These are phyloP conservation scores for Aspergillus saccharolyticus DNA, from an alignment of 495 filamentous ascomycete genomes.

Conservation along the genomic window DNA sequence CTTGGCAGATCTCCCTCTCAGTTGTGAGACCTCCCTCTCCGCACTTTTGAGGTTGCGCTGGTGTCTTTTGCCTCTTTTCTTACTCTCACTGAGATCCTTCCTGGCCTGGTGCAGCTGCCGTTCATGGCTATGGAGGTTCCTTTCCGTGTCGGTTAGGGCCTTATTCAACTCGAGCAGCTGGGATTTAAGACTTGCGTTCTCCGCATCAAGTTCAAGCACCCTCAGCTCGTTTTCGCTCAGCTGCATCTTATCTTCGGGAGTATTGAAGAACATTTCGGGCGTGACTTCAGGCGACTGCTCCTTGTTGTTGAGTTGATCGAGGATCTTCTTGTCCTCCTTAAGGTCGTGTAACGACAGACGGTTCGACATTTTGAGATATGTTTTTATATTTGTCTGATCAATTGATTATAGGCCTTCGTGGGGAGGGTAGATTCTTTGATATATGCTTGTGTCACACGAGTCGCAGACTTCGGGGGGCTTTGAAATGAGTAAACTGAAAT, in stretches of 20 bases:
- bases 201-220: background rate
- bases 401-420: background rate
- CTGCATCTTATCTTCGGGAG: background rate
- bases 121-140: background rate
- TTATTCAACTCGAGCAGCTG: background rate
- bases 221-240: background rate
- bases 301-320: background rate
- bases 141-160: background rate
- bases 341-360: background rate
- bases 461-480: too few species aligned
- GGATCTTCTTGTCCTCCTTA: background rate
- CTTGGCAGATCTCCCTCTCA: background rate
- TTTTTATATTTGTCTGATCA: background rate
- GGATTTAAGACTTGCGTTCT: background rate
- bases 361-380: background rate
- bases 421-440: too few species aligned
- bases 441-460: too few species aligned
- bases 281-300: background rate
- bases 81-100: background rate
- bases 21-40: background rate
- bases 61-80: background rate
- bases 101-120: background rate
- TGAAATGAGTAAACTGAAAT: too few species aligned
- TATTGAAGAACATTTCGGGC: background rate
- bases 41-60: background rate